Evolutionary conservation across 495 filamentous ascomycete genomes (phyloP), one percentile per base, ranked within the genome.

Genomic region (Podospora pseudocomata): DNA sequence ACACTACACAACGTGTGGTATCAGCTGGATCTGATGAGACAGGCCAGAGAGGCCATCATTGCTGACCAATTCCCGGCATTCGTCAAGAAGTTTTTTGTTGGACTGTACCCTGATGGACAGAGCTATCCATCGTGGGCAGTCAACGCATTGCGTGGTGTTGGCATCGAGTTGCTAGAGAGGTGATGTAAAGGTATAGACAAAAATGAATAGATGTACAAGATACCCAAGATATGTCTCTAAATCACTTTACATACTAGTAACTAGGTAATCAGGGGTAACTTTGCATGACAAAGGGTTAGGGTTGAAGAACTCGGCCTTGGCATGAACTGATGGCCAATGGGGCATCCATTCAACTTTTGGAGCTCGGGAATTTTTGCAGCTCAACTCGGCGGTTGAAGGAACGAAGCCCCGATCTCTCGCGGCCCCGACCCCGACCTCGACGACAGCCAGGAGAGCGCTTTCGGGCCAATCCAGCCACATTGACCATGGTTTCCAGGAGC

Each of bases 1-100:
- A 96, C 93, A 0, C 90, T 97, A 70, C 95, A 99, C 79, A 98
- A 99, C 76, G 92, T 98, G 27, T 91, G 92, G 75, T 96, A 94
- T 73, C 86, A 96, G 70, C 83, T 99, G 30, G 83, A 86, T 60
- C 78, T 99, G 70, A 97, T 98, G 94, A 80, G 82, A 15, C 79
- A 82, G 56, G 88, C 87, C 2, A 84, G 93, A 67, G 80, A 90
- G 65, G 90, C 95, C 28, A 94, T 99, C 73, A 76, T 97, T 11
- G 90, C 91, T 61, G 93, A 96, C 76, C 77, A 83, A 63, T 97
- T 89, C 79, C 93, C 94, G 16, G 85, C 80, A 5, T 98, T 96
- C 74, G 68, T 97, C 63, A 88, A 80, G 69, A 76, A 86, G 39
- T 97, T 94, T 79, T 98, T 97, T 79, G 79, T 69, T 1, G 84